These are phyloP conservation scores for Brassica juncea DNA, from an alignment of 345 rosid species.

Conservation along the genomic window DNA sequence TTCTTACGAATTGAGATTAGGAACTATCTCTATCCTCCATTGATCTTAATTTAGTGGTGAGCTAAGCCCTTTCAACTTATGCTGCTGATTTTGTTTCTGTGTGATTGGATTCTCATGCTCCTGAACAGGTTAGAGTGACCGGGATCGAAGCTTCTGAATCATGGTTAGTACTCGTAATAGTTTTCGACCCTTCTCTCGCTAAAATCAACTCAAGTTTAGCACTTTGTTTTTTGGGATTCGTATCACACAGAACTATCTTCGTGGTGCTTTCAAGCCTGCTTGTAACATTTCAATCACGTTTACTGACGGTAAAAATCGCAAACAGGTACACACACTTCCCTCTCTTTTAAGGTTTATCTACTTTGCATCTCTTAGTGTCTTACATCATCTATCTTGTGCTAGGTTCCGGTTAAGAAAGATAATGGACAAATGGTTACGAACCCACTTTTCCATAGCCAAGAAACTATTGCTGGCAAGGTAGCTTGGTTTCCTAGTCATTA, in stretches of 20 bases:
- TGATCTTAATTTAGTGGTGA: neutral
- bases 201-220: neutral
- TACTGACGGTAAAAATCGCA: slow-evolving; percentile 77
- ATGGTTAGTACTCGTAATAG: slow-evolving; percentile 36
- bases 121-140: slow-evolving; percentile 18
- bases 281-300: slow-evolving; percentile 71
- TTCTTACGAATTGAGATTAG: neutral
- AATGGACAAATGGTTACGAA: slow-evolving; percentile 79
- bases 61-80: neutral
- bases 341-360: neutral
- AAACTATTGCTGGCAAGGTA: slow-evolving; percentile 92
- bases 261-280: slow-evolving; percentile 95
- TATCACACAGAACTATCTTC: slow-evolving; percentile 75
- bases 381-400: slow-evolving; percentile 16
- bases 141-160: slow-evolving; percentile 24
- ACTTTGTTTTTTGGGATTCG: neutral
- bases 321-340: slow-evolving; percentile 55
- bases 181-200: neutral
- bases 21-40: neutral
- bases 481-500: neutral
- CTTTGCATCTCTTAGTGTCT: slow-evolving; percentile 6
- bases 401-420: slow-evolving; percentile 97
- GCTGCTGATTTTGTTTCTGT: slow-evolving; percentile 5
- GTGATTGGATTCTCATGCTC: neutral
- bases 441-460: slow-evolving; percentile 92